Conservation (phyloP, 2,329 filamentous ascomycete genomes). For the Paecilomyces dactylethromorphus region DNA sequence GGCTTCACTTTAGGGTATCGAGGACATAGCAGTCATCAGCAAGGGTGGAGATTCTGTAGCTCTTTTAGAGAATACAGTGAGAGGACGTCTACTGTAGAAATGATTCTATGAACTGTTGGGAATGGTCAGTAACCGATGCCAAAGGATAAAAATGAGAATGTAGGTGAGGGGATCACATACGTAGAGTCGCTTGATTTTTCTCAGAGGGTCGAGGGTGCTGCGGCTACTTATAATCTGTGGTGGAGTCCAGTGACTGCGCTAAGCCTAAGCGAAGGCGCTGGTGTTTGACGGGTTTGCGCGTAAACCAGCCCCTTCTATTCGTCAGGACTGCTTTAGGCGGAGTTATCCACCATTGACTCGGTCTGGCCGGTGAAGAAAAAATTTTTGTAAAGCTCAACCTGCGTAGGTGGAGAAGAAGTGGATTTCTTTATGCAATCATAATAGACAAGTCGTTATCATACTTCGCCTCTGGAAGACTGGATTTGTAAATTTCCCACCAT, state of each 20-base stretch:
- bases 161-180: constrained; percentile 25
- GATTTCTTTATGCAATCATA: not conserved
- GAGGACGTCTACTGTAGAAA: constrained; percentile 95
- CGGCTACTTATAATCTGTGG: constrained; percentile 4
- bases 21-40: constrained; percentile 85
- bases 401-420: too few species aligned
- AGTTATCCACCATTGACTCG: not conserved
- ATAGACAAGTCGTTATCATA: too few species aligned
- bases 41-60: constrained; percentile 89
- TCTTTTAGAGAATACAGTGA: constrained; percentile 83
- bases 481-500: too few species aligned
- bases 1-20: constrained; percentile 81
- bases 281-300: not conserved
- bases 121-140: constrained; percentile 13
- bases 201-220: constrained; percentile 1
- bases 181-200: constrained; percentile 36
- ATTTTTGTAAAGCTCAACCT: not conserved
- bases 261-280: not conserved
- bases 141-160: constrained; percentile 3
- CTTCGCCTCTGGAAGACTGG: too few species aligned
- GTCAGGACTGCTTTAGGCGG: not conserved
- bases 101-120: constrained; percentile 64
- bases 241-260: not conserved
- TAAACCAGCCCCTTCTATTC: not conserved
- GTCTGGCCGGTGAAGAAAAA: not conserved